Conservation (phyloP, 1,139 yeast genomes). For the Lodderomyces jiufengensis region DNA sequence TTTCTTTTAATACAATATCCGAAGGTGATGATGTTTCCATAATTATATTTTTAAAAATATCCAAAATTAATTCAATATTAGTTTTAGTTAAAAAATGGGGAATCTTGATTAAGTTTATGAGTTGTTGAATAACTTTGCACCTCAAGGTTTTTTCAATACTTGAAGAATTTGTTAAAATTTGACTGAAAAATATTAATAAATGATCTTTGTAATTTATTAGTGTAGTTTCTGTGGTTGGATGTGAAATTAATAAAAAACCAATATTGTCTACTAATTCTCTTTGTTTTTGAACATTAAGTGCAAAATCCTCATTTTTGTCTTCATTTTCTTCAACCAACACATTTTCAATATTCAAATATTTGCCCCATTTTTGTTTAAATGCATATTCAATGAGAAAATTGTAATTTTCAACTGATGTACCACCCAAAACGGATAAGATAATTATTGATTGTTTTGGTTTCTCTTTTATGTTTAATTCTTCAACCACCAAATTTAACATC, state of each 20-base stretch:
- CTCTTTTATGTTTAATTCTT: conserved; percentile 57
- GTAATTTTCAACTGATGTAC: conserved; percentile 34
- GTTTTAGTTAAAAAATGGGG: conserved; percentile 43
- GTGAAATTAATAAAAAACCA: conserved; percentile 47
- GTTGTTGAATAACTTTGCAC: conserved; percentile 61
- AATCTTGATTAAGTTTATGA: conserved; percentile 51
- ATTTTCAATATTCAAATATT: conserved; percentile 24
- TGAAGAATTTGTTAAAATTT: conserved; percentile 64
- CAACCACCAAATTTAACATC: conserved; percentile 39
- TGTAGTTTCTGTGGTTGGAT: conserved; percentile 15
- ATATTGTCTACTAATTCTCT: conserved; percentile 58
- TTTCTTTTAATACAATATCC: conserved; percentile 31
- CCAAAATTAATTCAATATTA: conserved; percentile 62
- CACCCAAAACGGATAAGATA: conserved; percentile 56
- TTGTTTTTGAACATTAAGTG: conserved; percentile 51
- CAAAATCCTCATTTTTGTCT: conserved; percentile 25
- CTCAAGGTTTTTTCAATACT: conserved; percentile 65
- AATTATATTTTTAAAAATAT: conserved; percentile 62
- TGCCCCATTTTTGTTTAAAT: conserved; percentile 39
- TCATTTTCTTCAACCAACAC: conserved; percentile 14
- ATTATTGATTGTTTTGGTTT: conserved; percentile 61
- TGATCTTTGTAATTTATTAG: conserved; percentile 52
- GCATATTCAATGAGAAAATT: conserved; percentile 40
- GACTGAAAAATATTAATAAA: conserved; percentile 60
- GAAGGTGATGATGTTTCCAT: conserved; percentile 26